These are phyloP conservation scores for Aspergillus hancockii DNA, from an alignment of 495 filamentous ascomycete genomes.

Conservation along the genomic window DNA sequence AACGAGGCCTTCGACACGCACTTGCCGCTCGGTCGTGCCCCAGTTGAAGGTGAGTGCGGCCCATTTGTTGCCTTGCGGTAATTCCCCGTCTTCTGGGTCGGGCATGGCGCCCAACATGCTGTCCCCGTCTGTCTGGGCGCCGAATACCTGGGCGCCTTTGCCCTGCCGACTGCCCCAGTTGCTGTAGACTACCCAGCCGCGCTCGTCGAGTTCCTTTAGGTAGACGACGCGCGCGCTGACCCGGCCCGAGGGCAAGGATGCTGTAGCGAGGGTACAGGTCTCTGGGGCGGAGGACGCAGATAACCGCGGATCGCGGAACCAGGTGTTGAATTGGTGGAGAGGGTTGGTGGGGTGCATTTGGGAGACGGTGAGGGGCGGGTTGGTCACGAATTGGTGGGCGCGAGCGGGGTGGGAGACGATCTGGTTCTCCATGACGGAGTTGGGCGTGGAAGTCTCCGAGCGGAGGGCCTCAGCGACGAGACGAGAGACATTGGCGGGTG, in stretches of 20 bases:
- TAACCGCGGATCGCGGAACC: conserved; percentile 74
- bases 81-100: conserved; percentile 22
- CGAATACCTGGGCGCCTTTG: conserved; percentile 48
- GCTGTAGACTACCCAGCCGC: conserved; percentile 88
- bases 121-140: conserved; percentile 12
- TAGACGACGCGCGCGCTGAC: conserved; percentile 87
- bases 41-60: conserved; percentile 47
- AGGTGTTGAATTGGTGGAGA: conserved; percentile 79
- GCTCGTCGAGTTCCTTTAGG: conserved; percentile 71
- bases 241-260: conserved; percentile 78
- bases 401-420: conserved; percentile 43
- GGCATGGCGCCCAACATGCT: conserved; percentile 30
- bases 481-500: conserved; percentile 36
- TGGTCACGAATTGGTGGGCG: conserved; percentile 49
- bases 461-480: conserved; percentile 28
- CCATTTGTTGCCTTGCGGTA: conserved; percentile 42
- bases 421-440: conserved; percentile 35
- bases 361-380: conserved; percentile 45
- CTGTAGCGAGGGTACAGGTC: conserved; percentile 83
- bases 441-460: conserved; percentile 39
- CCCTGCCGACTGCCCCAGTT: conserved; percentile 74
- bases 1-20: conserved; percentile 76
- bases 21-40: conserved; percentile 79
- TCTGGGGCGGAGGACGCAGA: conserved; percentile 61
- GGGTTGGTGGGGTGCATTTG: conserved; percentile 53